Evolutionary conservation across 116 monocot genomes (phyloP).

Genomic region (Phalaenopsis hybrid): DNA sequence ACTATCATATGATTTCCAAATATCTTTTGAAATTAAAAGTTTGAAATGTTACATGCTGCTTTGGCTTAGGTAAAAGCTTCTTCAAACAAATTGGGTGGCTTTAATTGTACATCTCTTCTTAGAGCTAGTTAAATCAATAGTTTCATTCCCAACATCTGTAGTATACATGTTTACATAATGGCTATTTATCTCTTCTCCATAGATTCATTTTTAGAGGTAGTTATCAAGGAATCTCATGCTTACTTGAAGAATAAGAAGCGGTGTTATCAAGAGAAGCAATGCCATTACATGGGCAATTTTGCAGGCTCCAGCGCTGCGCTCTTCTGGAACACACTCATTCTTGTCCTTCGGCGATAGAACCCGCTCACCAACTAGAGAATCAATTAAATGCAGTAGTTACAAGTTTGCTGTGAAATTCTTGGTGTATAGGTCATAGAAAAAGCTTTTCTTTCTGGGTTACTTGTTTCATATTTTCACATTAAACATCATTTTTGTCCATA

Average conservation of each 20-base stretch:
- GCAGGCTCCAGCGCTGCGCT: slow-evolving; percentile 42
- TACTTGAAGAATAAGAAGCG: slow-evolving; percentile 45
- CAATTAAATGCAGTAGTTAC: slow-evolving; percentile 33
- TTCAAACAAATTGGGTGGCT: no score
- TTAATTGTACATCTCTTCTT: neutral
- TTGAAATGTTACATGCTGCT: no score
- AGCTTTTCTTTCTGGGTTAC: no score
- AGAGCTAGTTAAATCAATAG: neutral
- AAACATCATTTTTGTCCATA: neutral
- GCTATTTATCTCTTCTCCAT: no score
- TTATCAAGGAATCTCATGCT: slow-evolving; percentile 44
- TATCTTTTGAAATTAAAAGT: no score
- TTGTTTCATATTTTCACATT: no score
- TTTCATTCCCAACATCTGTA: slow-evolving; percentile 19
- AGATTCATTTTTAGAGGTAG: slow-evolving; percentile 5
- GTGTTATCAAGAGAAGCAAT: slow-evolving; percentile 55
- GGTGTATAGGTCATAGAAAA: neutral
- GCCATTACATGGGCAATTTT: slow-evolving; percentile 48
- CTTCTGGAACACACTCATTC: slow-evolving; percentile 52
- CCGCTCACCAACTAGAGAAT: slow-evolving; percentile 41
- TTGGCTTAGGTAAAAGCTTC: no score
- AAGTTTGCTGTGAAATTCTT: neutral
- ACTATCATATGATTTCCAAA: no score
- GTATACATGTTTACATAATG: no score
- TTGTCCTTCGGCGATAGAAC: slow-evolving; percentile 65